Evolutionary conservation across 495 filamentous ascomycete species (phyloP).

Genomic region (Clavariopsis aquatica): DNA sequence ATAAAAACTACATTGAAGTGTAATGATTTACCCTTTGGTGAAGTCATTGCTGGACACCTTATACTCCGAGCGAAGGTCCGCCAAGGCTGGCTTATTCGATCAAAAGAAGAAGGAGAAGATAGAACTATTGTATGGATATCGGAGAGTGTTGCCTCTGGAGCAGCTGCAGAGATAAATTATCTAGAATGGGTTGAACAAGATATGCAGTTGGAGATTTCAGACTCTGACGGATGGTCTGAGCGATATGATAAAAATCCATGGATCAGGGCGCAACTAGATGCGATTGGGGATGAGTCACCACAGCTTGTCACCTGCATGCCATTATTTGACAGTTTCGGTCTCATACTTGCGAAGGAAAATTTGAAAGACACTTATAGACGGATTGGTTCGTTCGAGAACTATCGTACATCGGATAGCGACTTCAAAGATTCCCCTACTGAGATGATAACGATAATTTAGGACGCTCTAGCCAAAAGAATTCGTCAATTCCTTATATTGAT

Average conservation of each 20-base stretch:
- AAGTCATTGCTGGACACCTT: background rate
- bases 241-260: background rate
- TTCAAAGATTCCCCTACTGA: background rate
- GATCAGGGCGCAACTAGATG: background rate
- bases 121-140: background rate
- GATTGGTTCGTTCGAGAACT: conserved; percentile 1
- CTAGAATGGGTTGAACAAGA: background rate
- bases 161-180: background rate
- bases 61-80: background rate
- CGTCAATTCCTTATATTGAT: background rate
- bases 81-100: background rate
- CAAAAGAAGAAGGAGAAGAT: background rate
- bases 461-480: background rate
- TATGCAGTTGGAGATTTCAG: background rate
- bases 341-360: background rate
- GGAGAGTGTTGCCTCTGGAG: background rate
- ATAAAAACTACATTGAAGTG: background rate
- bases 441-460: background rate
- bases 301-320: background rate
- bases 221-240: background rate
- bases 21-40: background rate
- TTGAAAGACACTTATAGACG: background rate
- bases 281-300: background rate
- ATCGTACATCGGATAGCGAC: background rate
- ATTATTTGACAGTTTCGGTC: background rate